Evolutionary conservation across 129 eudicot species (phyloP).

Genomic region (Artemisia tridentata): DNA sequence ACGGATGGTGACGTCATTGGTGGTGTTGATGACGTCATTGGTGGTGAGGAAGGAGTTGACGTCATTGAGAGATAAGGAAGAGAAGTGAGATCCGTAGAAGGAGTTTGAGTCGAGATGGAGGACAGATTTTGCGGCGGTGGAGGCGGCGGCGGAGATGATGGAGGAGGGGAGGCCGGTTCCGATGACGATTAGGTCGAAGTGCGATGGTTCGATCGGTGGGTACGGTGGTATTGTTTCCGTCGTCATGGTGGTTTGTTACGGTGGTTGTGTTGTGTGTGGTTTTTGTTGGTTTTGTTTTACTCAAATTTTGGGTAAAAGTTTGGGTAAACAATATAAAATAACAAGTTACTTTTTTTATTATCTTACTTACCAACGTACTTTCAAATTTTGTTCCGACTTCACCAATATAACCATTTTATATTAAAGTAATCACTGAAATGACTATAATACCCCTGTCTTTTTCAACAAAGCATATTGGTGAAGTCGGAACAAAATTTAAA

Average conservation of each 20-base stretch:
- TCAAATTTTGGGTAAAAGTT: too few relatives aligned
- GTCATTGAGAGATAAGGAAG: conserved; percentile 70
- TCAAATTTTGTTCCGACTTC: too few relatives aligned
- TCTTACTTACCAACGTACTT: too few relatives aligned
- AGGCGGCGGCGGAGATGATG: conserved; percentile 82
- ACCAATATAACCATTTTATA: too few relatives aligned
- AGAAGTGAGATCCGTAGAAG: conserved; percentile 73
- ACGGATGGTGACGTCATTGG: conserved; percentile 34
- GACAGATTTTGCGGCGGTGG: conserved; percentile 74
- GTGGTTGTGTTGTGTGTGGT: too few relatives aligned
- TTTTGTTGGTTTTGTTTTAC: background rate
- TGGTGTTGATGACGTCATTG: conserved; percentile 20
- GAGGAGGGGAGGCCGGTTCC: conserved; percentile 88
- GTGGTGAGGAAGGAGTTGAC: conserved; percentile 50
- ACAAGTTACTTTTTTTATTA: too few relatives aligned
- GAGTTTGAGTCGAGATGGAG: conserved; percentile 87
- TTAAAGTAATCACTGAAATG: too few relatives aligned
- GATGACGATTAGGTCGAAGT: conserved; percentile 75
- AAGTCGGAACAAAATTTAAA: too few relatives aligned
- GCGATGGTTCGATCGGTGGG: conserved; percentile 79
- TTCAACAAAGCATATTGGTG: too few relatives aligned
- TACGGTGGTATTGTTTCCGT: conserved; percentile 28
- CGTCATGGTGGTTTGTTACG: conserved; percentile 7
- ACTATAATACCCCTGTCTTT: too few relatives aligned
- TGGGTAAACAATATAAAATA: too few relatives aligned